Evolutionary conservation across 192 early-diverging fungal species (phyloP).

Genomic region (Coemansia sp.): DNA sequence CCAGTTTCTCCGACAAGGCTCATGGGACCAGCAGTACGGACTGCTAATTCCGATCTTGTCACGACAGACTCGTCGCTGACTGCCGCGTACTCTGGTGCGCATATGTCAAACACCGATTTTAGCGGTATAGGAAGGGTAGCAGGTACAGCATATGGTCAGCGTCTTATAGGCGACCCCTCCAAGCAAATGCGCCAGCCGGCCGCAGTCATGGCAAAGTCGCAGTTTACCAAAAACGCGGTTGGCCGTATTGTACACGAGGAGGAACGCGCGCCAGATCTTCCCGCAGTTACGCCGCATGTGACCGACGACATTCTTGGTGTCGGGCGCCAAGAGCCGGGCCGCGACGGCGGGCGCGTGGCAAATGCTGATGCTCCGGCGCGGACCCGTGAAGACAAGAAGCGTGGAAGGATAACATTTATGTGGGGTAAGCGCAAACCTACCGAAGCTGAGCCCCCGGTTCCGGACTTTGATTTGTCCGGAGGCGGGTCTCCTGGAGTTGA

Average conservation of each 20-base stretch:
- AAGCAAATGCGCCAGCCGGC: constrained; percentile 12
- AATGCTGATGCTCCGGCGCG: constrained; percentile 20
- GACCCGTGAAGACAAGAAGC: constrained; percentile 55
- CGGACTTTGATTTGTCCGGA: constrained; percentile 22
- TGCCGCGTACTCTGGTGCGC: constrained; percentile 5
- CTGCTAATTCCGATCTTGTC: neutral
- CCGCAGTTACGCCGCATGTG: constrained; percentile 43
- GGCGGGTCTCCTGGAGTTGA: neutral
- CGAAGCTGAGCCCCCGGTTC: constrained; percentile 27
- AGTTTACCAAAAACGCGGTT: constrained; percentile 48
- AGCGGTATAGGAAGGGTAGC: neutral
- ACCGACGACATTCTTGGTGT: constrained; percentile 55
- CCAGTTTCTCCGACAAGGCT: constrained; percentile 14
- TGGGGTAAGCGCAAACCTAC: constrained; percentile 52
- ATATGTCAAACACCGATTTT: neutral
- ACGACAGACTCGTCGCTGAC: constrained; percentile 12
- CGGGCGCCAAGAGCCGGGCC: constrained; percentile 28
- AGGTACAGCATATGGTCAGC: neutral
- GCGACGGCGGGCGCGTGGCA: constrained; percentile 1
- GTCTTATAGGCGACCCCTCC: constrained; percentile 1
- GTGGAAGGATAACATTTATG: constrained; percentile 57
- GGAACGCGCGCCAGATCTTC: constrained; percentile 39
- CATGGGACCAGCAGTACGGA: neutral
- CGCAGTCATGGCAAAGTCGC: constrained; percentile 20
- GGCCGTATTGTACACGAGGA: constrained; percentile 56